Evolutionary conservation across 2,329 filamentous ascomycete genomes (phyloP), one percentile per base, ranked within the genome.

Genomic region (Annulohypoxylon truncatum): DNA sequence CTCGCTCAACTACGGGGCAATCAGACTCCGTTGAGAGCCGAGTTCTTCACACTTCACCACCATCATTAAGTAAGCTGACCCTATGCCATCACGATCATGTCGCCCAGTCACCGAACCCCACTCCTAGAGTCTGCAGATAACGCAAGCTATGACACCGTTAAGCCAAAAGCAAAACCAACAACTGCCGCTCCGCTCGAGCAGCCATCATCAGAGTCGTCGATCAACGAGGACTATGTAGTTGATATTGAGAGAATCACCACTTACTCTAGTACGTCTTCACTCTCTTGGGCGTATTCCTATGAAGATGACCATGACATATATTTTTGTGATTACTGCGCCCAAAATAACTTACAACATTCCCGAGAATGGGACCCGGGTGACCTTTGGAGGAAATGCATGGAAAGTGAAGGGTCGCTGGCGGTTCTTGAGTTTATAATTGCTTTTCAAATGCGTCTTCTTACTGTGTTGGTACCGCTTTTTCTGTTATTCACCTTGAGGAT

Each of bases 371-470:
- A 67, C 7, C 12, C 63, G 9, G n/a, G 20, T 28, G 38, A 38
- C 15, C 9, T 54, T 12, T 71, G 67, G 68, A 31, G 28, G 33
- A 57, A 40, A 22, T 65, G 15, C 5, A 62, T 61, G 29, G 59
- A 66, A 33, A 63, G 15, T 7, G 64, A 67, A 26, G 53, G 66
- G 20, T 29, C 59, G 35, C 40, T 66, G 44, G 63, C 51, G 26
- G 58, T 61, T 15, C 62, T 73, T 31, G 61, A 71, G 38, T 38
- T 42, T 28, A 53, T 66, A 9, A 62, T 74, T 4, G 38, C 40
- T 35, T 61, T 74, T 18, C 70, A 71, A 52, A 68, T 66, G 53
- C 62, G 70, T 8, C 61, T 74, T 10, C 46, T 75, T n/a, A 46
- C 42, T 5, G 13, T 75, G 1, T 22, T 69, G 4, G 31, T 72